A percentile compares a stretch with the other conserved stretches of the same genome.
phyloP scores from a whole-genome alignment of 345 rosid species.

The Brassica cretica region DNA sequence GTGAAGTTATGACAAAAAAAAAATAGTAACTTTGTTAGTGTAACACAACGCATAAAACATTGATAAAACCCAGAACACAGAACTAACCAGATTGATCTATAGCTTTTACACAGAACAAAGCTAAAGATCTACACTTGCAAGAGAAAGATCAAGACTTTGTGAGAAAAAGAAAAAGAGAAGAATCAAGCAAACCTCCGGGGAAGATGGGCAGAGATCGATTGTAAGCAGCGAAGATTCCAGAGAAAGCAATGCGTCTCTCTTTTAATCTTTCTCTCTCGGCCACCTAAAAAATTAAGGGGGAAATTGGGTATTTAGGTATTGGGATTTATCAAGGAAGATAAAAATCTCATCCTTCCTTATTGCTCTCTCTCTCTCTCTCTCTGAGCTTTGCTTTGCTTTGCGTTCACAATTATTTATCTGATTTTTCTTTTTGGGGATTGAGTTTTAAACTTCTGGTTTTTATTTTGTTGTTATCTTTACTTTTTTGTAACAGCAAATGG shows the following conservation, averaged over 20 bases:
- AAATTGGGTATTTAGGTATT: slow-evolving; percentile 17
- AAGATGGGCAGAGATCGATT: slow-evolving; percentile 37
- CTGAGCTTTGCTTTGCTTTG: slow-evolving; percentile 1
- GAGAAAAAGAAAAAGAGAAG: no score
- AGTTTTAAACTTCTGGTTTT: neutral
- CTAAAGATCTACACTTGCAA: slow-evolving; percentile 17
- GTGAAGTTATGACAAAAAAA: neutral
- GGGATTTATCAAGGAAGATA: slow-evolving; percentile 35
- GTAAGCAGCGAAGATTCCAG: slow-evolving; percentile 19
- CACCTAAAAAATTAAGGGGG: slow-evolving; percentile 17
- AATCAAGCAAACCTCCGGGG: slow-evolving; percentile 23
- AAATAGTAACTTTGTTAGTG: neutral
- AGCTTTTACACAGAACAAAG: slow-evolving; percentile 12
- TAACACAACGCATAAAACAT: slow-evolving; percentile 9
- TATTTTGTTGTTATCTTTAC: neutral
- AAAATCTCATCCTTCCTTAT: slow-evolving; percentile 5
- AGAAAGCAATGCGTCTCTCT: slow-evolving; percentile 26
- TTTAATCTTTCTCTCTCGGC: neutral
- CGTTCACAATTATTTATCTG: neutral
- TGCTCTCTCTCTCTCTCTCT: neutral
- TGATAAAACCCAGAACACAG: slow-evolving; percentile 6
- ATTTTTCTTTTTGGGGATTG: neutral
- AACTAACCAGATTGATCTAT: slow-evolving; percentile 10
- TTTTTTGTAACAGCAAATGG: slow-evolving; percentile 4
- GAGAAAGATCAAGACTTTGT: slow-evolving; percentile 1